Evolutionary conservation across 2,329 filamentous ascomycete genomes (phyloP).

Genomic region (Nemania bipapillata): DNA sequence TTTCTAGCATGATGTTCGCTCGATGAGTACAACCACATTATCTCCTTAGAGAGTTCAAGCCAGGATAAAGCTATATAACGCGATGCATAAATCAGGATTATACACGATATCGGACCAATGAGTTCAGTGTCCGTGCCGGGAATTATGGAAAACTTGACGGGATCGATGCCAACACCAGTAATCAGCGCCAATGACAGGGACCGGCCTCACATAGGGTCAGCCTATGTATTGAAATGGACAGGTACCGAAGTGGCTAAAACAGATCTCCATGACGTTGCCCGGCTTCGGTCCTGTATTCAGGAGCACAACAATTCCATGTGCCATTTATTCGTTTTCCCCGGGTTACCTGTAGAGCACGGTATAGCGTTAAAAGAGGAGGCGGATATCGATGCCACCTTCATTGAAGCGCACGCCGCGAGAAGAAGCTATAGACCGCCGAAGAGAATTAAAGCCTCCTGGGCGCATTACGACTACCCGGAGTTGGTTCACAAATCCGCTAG

Average conservation of each 20-base stretch:
- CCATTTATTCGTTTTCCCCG: slow-evolving; percentile 37
- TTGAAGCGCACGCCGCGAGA: slow-evolving; percentile 30
- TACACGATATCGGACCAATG: background rate
- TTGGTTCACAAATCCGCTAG: background rate
- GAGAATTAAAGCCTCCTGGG: slow-evolving; percentile 9
- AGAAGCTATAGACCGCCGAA: slow-evolving; percentile 17
- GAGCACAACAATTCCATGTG: background rate
- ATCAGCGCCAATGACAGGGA: background rate
- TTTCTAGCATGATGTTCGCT: background rate
- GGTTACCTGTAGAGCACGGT: slow-evolving; percentile 21
- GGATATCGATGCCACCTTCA: slow-evolving; percentile 24
- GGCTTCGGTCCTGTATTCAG: slow-evolving; percentile 35
- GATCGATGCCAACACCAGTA: background rate
- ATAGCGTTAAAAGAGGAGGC: slow-evolving; percentile 4
- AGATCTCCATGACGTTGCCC: slow-evolving; percentile 29
- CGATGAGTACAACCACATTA: background rate
- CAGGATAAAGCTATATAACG: background rate
- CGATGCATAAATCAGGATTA: slow-evolving; percentile 17
- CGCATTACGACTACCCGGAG: slow-evolving; percentile 36
- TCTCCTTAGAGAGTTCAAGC: background rate
- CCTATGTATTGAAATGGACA: slow-evolving; percentile 42
- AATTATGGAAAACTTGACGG: background rate
- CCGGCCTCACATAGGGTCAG: slow-evolving; percentile 21
- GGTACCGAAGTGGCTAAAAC: slow-evolving; percentile 26
- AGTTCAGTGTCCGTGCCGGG: slow-evolving; percentile 2